Conservation (phyloP, 208 protist genomes). For the Acanthamoeba comandoni region DNA sequence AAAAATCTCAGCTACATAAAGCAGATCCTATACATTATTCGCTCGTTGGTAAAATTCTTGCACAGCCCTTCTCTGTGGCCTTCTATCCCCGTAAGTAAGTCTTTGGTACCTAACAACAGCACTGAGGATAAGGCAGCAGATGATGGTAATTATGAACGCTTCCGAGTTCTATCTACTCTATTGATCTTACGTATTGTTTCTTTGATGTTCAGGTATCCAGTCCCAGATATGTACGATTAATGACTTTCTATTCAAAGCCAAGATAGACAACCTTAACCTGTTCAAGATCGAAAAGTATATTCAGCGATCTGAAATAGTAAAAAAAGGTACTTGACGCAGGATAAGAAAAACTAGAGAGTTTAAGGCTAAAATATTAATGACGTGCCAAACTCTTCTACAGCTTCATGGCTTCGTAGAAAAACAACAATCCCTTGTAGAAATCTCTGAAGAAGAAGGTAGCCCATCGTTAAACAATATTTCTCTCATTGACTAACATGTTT, state of each 20-base stretch:
- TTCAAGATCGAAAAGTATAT: conserved; percentile 85
- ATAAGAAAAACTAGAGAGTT: no score
- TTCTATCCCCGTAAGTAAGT: no score
- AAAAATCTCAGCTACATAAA: conserved; percentile 92
- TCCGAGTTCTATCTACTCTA: no score
- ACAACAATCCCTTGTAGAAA: conserved; percentile 4
- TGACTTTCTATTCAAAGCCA: conserved; percentile 80
- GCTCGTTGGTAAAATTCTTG: conserved; percentile 70
- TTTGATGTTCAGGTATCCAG: no score
- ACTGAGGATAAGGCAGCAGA: no score
- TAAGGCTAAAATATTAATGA: neutral
- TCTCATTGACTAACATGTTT: no score
- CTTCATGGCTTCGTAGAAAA: conserved; percentile 47
- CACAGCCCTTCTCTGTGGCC: conserved; percentile 19
- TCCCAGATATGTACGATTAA: conserved; percentile 76
- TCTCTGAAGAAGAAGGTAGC: conserved; percentile 17
- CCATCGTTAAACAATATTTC: no score
- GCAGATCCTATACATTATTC: conserved; percentile 89
- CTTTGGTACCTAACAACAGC: no score
- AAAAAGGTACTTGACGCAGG: conserved; percentile 60
- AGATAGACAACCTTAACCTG: conserved; percentile 84
- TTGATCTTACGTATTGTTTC: no score
- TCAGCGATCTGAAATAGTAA: conserved; percentile 80
- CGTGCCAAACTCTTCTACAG: neutral
- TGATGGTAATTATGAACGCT: no score